Evolutionary conservation across 2,329 filamentous ascomycete species (phyloP), one percentile per base, ranked within the genome.

Genomic region (Fusarium chlamydosporum): DNA sequence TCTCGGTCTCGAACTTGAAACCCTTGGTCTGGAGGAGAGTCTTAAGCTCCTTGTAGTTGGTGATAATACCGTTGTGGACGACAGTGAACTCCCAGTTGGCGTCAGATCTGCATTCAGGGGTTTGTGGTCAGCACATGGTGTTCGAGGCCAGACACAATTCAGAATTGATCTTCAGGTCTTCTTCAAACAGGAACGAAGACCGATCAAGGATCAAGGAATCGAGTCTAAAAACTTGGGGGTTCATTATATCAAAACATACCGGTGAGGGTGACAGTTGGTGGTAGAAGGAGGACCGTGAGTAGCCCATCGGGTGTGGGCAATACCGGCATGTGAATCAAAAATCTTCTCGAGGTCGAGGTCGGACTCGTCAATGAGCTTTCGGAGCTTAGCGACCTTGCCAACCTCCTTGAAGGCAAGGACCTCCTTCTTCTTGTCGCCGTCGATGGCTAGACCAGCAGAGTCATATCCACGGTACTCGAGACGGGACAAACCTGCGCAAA

Each of bases 1-100:
- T 99, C 83, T 99, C 95, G 53, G 96, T 99, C 90, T 99, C 96
- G 80, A 99, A 99, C 78, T 91, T 92, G 90, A 97, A 97, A 79
- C 96, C 96, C 88, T 98, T 99, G 86, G 87, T 88, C 83, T 91
- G 88, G 74, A 99, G 88, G 70, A 99, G 90, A 68, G 92, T 93
- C 89, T 95, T 97, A 76, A 99, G 86, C 85, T 99, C 96, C 88
- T 99, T 99, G 89, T 99, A 99, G 89, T 99, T 99, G 85, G 96
- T 99, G 83, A 99, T 99, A 87, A 99, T 99, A 79, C 96, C 96
- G 84, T 99, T 99, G 91, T 99, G 96, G 66, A 98, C 96, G 76
- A 99, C 91, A 72, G 93, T 88, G 82, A 99, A 99, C 84, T 99
- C 92, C 94, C 95, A 99, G 77, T 85, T 92, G 75, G 91, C 89